Evolutionary conservation across 108 stramenopile genomes (phyloP), one percentile per base, ranked within the genome.

Genomic region (Epipyxis sp.): DNA sequence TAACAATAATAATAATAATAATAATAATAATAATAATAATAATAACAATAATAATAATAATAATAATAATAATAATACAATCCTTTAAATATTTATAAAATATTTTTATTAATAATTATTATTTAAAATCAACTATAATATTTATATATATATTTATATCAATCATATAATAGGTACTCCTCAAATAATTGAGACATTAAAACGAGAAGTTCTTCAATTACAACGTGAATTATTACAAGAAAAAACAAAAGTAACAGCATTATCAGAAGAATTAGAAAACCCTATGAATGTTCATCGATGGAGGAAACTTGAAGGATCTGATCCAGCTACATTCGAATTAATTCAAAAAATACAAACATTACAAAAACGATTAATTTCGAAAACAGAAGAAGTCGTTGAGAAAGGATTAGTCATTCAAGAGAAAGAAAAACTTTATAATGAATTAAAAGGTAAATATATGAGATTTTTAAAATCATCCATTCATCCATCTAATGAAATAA

Each of bases 231-330:
- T 93, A 69, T 59, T 93, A 58, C 82, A 88, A 78, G 92, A 93
- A 72, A 93, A 87, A 76, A 87, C 91, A 42, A 93, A 92, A 86
- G 91, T 84, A 41, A 86, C 82, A 41, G 85, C 85, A 2, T 79
- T 91, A 1, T 80, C 81, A 0, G 89, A 93, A 80, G 92, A 93
- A 80, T 69, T 93, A 44, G 92, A 93, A 86, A 92, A 91, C 79
- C 92, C 92, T 0, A 84, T 93, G 79, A 93, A 93, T 80, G 88
- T 93, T 29, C 92, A 93, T 80, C 84, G 92, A 41, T 93, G 92
- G 92, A 81, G 91, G 1, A 91, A 88, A 80, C 82, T 93, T 30
- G 92, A 93, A 68, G 91, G 92, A 27, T 85, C 79, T 72, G 92
- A 93, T 78, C 92, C 92, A 10, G 80, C 83, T 3, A 90, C 89